These are phyloP conservation scores for Phoma sp. DNA, from an alignment of 2,329 filamentous ascomycete genomes.

Conservation along the genomic window DNA sequence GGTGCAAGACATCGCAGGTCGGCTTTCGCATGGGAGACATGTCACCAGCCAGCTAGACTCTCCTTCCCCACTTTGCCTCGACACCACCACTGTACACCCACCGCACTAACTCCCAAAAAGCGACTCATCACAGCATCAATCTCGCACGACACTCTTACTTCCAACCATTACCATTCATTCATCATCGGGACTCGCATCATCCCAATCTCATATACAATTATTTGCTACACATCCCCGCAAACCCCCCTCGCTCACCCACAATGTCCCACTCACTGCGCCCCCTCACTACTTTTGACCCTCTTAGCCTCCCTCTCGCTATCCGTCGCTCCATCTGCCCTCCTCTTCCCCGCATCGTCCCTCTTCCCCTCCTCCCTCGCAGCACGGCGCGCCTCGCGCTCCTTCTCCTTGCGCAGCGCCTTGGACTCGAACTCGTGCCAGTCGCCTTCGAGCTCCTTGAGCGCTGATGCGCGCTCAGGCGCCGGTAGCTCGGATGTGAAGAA, in stretches of 20 bases:
- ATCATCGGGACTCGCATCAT: no score
- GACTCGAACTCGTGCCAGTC: constrained; percentile 99
- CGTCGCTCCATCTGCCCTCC: constrained; percentile 34
- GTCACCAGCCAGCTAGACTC: no score
- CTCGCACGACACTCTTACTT: no score
- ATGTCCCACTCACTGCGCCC: constrained; percentile 7
- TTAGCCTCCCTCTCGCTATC: constrained; percentile 43
- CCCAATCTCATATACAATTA: no score
- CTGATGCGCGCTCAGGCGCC: constrained; percentile 74
- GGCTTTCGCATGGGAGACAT: no score
- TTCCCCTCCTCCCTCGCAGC: constrained; percentile 40
- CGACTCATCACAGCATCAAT: no score
- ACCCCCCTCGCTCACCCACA: no score
- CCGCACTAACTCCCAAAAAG: no score
- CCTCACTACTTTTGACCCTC: constrained; percentile 37
- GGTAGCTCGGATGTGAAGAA: constrained; percentile 90
- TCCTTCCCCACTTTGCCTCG: no score
- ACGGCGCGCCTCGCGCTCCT: constrained; percentile 67
- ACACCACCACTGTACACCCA: no score
- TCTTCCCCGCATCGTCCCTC: constrained; percentile 41
- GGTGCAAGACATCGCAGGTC: no score
- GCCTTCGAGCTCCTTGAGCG: constrained; percentile 82
- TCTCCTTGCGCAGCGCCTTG: constrained; percentile 90
- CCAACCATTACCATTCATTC: no score
- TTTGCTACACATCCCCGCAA: not conserved